A percentile compares a stretch with the other conserved stretches of the same genome.
phyloP scores from a whole-genome alignment of 345 rosid species.

The Capsella bursapastoris region DNA sequence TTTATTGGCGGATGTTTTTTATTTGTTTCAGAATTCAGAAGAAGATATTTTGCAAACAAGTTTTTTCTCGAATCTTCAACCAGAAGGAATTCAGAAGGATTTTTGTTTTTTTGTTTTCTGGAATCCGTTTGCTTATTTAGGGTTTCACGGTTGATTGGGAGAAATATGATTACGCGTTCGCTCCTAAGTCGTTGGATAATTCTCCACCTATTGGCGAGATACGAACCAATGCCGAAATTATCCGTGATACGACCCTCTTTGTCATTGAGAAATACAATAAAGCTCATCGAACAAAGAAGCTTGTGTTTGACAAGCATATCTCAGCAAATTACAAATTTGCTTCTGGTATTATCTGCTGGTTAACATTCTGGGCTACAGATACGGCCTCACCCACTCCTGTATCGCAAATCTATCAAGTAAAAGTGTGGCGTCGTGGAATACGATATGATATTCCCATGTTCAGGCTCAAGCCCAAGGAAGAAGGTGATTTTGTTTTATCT shows the following conservation, averaged over 20 bases:
- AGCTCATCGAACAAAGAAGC: constrained; percentile 10
- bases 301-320: constrained; percentile 14
- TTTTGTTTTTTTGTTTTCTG: too few species aligned
- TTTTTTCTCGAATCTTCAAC: too few species aligned
- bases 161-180: constrained; percentile 1
- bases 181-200: neutral
- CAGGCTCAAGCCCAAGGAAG: too few species aligned
- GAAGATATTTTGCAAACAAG: too few species aligned
- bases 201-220: neutral
- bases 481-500: too few species aligned
- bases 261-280: constrained; percentile 25
- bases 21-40: too few species aligned
- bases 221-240: neutral
- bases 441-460: too few species aligned
- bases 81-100: too few species aligned
- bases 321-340: neutral
- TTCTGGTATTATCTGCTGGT: neutral
- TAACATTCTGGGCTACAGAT: constrained; percentile 27
- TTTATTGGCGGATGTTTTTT: too few species aligned
- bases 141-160: constrained; percentile 28
- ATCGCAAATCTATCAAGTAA: neutral
- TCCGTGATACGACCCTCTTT: neutral
- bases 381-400: neutral
- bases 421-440: too few species aligned
- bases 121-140: neutral